Percentiles rank a stretch among this genome's conserved stretches.
These are phyloP conservation scores for Barbatosphaeria neglecta DNA, from an alignment of 495 filamentous ascomycete species.

Conservation along the genomic window DNA sequence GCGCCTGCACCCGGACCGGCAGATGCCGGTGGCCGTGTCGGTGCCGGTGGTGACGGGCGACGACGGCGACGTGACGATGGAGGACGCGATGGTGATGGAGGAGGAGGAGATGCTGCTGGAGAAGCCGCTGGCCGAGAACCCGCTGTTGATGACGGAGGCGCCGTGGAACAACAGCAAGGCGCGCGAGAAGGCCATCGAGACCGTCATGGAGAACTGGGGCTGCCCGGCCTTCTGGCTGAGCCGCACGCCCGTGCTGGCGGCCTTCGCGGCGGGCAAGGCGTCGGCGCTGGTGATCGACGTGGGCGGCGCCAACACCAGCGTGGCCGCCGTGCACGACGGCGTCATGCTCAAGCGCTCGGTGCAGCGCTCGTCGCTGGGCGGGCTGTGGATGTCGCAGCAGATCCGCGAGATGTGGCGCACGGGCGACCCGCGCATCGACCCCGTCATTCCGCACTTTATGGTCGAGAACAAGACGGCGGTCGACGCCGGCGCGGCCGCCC, in stretches of 20 bases:
- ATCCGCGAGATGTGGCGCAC: conserved; percentile 67
- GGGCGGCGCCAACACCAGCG: conserved; percentile 79
- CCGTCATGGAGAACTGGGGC: conserved; percentile 92
- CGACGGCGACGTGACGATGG: conserved; percentile 49
- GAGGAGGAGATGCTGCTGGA: conserved; percentile 56
- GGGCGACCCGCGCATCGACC: conserved; percentile 64
- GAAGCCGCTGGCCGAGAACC: conserved; percentile 75
- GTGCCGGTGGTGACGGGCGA: conserved; percentile 37
- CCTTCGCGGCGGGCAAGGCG: conserved; percentile 84
- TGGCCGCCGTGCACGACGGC: conserved; percentile 88
- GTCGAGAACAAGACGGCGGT: conserved; percentile 76
- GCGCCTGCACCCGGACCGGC: conserved; percentile 61
- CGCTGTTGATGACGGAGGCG: conserved; percentile 86
- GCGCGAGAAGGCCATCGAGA: conserved; percentile 83
- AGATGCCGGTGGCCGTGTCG: conserved; percentile 42
- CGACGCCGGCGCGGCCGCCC: conserved; percentile 72
- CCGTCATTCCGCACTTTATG: conserved; percentile 78
- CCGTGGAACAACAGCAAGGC: conserved; percentile 83
- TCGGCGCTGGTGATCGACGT: conserved; percentile 87
- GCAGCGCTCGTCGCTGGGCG: conserved; percentile 70
- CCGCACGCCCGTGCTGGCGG: conserved; percentile 39
- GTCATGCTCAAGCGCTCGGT: conserved; percentile 85
- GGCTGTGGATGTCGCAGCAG: conserved; percentile 80
- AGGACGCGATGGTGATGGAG: conserved; percentile 25
- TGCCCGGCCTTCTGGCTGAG: conserved; percentile 87